phyloP scores from a whole-genome alignment of 192 early-diverging fungal species.

The Coemansia sp. region DNA sequence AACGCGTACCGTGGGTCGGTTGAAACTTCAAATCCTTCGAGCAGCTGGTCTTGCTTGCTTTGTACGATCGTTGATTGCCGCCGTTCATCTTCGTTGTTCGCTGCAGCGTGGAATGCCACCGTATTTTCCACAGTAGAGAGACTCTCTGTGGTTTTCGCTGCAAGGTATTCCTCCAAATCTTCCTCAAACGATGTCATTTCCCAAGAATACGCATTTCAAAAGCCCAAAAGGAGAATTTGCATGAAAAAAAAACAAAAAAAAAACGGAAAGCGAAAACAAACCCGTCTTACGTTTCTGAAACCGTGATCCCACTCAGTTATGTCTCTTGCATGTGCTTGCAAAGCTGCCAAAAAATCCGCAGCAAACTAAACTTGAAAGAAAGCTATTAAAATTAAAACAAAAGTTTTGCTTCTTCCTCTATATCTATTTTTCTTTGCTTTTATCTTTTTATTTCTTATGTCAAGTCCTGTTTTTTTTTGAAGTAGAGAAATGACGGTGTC shows the following conservation, averaged over 20 bases:
- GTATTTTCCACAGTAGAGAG: background rate
- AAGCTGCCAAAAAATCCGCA: background rate
- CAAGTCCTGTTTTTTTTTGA: background rate
- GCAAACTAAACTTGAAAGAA: background rate
- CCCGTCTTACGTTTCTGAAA: no score
- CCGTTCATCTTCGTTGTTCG: background rate
- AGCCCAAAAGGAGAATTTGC: background rate
- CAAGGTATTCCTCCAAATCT: slow-evolving; percentile 27
- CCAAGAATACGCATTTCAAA: slow-evolving; percentile 9
- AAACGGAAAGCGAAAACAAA: background rate
- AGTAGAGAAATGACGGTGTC: slow-evolving; percentile 10
- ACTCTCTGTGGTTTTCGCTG: background rate
- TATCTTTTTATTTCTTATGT: background rate
- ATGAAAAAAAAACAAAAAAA: background rate
- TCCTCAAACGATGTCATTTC: slow-evolving; percentile 27
- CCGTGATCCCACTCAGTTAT: no score
- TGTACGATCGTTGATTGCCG: background rate
- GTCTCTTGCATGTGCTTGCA: no score
- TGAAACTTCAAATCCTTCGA: slow-evolving; percentile 37
- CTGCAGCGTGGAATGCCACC: background rate
- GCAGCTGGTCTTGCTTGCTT: background rate
- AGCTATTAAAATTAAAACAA: background rate
- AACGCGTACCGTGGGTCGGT: slow-evolving; percentile 53
- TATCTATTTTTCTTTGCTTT: background rate
- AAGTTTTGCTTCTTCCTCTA: slow-evolving; percentile 6